Evolutionary conservation across 2,329 filamentous ascomycete species (phyloP).

Genomic region (Fusarium sp.): DNA sequence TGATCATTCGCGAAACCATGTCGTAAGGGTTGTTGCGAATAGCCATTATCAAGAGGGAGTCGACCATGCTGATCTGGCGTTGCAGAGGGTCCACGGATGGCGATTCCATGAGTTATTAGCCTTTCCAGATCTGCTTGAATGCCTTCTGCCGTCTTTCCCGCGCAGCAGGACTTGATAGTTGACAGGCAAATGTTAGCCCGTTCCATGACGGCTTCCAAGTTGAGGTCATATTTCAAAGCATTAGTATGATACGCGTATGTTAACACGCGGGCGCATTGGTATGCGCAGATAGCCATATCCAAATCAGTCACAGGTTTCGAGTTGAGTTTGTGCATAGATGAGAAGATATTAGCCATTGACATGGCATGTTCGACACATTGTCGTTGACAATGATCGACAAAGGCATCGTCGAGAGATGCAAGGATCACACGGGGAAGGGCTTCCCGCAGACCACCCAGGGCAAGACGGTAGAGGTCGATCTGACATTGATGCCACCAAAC

Average conservation of each 20-base stretch:
- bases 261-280: constrained; percentile 64
- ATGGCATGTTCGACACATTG: constrained; percentile 64
- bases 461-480: constrained; percentile 65
- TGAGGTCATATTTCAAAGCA: constrained; percentile 54
- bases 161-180: constrained; percentile 60
- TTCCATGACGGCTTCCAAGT: constrained; percentile 57
- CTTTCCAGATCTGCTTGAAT: constrained; percentile 61
- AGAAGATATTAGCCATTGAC: constrained; percentile 65
- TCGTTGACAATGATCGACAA: constrained; percentile 59
- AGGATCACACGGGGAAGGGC: constrained; percentile 57
- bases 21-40: constrained; percentile 35
- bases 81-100: constrained; percentile 33
- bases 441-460: constrained; percentile 61
- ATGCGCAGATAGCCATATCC: constrained; percentile 64
- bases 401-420: constrained; percentile 57
- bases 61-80: constrained; percentile 30
- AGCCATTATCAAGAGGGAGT: constrained; percentile 34
- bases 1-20: constrained; percentile 43
- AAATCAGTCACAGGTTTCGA: constrained; percentile 64
- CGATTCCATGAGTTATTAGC: constrained; percentile 58
- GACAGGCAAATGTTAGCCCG: constrained; percentile 61
- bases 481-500: constrained; percentile 68
- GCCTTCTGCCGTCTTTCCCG: constrained; percentile 59
- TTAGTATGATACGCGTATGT: constrained; percentile 60
- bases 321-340: constrained; percentile 60